Evolutionary conservation across 2,329 filamentous ascomycete genomes (phyloP).

Genomic region (Talaromyces sp.): DNA sequence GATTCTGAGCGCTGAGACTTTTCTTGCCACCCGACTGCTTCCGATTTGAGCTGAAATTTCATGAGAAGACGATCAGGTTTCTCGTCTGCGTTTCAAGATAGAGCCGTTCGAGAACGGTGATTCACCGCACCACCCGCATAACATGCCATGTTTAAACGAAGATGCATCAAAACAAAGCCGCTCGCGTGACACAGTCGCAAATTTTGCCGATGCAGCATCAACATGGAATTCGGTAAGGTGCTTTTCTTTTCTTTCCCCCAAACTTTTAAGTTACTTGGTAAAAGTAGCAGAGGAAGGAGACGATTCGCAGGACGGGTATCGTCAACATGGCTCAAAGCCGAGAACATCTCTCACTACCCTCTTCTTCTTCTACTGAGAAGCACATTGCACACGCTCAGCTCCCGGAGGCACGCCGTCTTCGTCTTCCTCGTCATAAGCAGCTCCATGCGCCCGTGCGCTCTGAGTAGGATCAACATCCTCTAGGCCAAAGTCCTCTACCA

Average conservation of each 20-base stretch:
- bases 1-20: neutral
- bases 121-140: neutral
- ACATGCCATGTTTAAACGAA: neutral
- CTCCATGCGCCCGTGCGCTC: constrained; percentile 58
- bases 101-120: neutral
- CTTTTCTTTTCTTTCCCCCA: neutral
- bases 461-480: constrained; percentile 75
- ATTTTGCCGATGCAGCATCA: neutral
- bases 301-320: neutral
- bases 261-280: neutral
- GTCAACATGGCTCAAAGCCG: neutral
- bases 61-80: neutral
- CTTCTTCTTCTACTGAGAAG: constrained; percentile 40
- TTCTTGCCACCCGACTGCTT: neutral
- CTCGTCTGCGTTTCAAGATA: neutral
- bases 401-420: constrained; percentile 45
- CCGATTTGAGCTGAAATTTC: neutral
- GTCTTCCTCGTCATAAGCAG: constrained; percentile 65
- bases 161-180: neutral
- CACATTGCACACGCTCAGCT: constrained; percentile 49
- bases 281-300: neutral
- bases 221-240: no score
- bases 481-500: constrained; percentile 84
- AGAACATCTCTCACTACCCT: neutral
- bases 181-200: neutral